These are phyloP conservation scores for Dryas drummondii DNA, from an alignment of 306 rosid species.

Conservation along the genomic window DNA sequence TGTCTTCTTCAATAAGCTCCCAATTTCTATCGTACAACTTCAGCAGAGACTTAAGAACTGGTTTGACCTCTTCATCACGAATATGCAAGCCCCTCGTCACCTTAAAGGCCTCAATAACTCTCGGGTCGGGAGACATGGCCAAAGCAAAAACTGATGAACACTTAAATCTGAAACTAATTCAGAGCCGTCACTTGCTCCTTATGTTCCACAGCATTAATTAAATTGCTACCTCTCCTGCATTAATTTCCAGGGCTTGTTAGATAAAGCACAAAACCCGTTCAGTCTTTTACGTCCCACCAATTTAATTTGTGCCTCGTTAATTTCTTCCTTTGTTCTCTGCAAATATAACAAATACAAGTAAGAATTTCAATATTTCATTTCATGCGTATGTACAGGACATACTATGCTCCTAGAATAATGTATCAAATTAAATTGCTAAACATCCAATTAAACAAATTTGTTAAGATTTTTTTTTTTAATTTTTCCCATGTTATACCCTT, in stretches of 20 bases:
- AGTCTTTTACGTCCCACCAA: neutral
- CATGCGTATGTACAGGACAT: too few species aligned
- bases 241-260: neutral
- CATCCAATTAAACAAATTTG: too few species aligned
- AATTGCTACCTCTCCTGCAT: neutral
- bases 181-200: neutral
- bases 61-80: conserved; percentile 47
- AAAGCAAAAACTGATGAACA: neutral
- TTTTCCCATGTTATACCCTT: too few species aligned
- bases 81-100: conserved; percentile 57
- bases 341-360: too few species aligned
- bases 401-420: too few species aligned
- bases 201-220: neutral
- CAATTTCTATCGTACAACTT: conserved; percentile 43
- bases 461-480: too few species aligned
- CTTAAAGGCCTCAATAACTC: conserved; percentile 39
- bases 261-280: neutral
- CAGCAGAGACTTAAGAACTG: conserved; percentile 45
- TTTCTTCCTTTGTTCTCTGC: neutral
- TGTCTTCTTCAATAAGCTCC: conserved; percentile 72
- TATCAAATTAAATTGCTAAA: too few species aligned
- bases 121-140: conserved; percentile 45
- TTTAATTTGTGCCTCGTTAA: neutral
- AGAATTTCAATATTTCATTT: too few species aligned
- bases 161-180: neutral